Evolutionary conservation across 2,329 filamentous ascomycete genomes (phyloP), one percentile per base, ranked within the genome.

Genomic region (Sporothrix protearum): DNA sequence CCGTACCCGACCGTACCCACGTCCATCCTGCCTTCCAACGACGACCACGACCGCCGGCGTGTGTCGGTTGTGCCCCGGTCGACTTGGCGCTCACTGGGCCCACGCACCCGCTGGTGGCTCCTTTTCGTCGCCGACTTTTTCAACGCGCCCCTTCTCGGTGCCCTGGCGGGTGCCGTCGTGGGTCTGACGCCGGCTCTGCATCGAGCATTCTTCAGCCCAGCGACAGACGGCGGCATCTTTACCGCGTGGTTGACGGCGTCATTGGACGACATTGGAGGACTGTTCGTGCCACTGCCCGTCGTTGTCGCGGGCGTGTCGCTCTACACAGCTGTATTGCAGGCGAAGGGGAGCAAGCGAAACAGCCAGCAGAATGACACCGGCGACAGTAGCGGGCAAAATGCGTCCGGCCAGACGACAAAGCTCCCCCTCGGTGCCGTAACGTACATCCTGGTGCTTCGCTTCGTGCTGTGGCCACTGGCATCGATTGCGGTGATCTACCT

Each of bases 301-400:
- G 84, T 92, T 19, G 84, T 91, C 0, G 88, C 90, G 0, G 89
- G 90, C 1, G 86, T 90, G n/a, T 89, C 89, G 74, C 82, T 92
- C 1, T 87, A 85, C 71, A 83, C 83, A 28, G 84, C 85, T 19
- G 80, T 88, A 74, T 77, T 82, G 71, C 81, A 81, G 72, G 82
- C 84, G 1, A 39, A 51, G n/a, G 33, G 45, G 7, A 36, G 9
- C 7, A 45, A 28, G 19, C 10, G 10, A 3, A 10, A n/a, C 30
- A 8, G 36, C 1, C 76, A 83, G 82, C 9, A 69, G 69, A 8
- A 57, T 64, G 16, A 61, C 25, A 36, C 36, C 70, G 30, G 42
- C 36, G 74, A 78, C 25, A n/a, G 25, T 9, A 3, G 80, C 42
- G 79, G 82, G 64, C 10, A 10, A 47, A 28, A 51, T 36, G 47